Evolutionary conservation across 306 rosid genomes (phyloP), one percentile per base, ranked within the genome.

Genomic region (Malus sylvestris): DNA sequence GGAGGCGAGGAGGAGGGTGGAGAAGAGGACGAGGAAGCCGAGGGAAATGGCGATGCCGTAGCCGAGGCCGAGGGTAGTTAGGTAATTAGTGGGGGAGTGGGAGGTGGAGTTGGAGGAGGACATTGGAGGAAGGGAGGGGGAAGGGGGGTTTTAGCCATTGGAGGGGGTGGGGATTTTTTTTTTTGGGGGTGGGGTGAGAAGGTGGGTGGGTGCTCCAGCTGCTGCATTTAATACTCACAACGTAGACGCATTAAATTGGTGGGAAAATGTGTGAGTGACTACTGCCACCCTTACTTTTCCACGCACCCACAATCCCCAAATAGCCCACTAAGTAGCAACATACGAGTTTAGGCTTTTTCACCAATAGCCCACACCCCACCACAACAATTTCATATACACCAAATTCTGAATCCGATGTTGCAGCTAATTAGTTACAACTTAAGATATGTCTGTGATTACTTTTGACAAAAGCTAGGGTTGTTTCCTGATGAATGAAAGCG

Each of bases 31-130:
- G 38, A 88, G 83, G 45, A 91, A 91, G 69, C 88, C 93, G 32
- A 94, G 92, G 69, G 96, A 93, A 73, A 94, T 87, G 86, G 96
- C 98, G 63, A 94, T 94, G 81, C 80, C 85, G 67, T 75, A 88
- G 75, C 86, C 86, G 68, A 68, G 88, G 83, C 91, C 96, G 57
- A 91, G 70, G 32, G 81, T 87, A 44, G 96, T 57, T 87, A 95
- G 61, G 84, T 88, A 90, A 30, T 35, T 81, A 13, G 10, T 0
- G 52, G 13, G 63, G 78, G 67, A 25, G 35, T 45, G 78, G 58
- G 68, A n/a, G 27, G 67, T 35, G 63, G 88, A 14, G 76, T 90
- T 40, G 81, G 87, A 68, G 59, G 72, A n/a, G 49, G 79, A 42
- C 86, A 81, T 83, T 86, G 82, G 82, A 57, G 27, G 80, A 59